These are phyloP conservation scores for Drechmeria coniospora DNA, from an alignment of 2,329 filamentous ascomycete genomes.

Conservation along the genomic window DNA sequence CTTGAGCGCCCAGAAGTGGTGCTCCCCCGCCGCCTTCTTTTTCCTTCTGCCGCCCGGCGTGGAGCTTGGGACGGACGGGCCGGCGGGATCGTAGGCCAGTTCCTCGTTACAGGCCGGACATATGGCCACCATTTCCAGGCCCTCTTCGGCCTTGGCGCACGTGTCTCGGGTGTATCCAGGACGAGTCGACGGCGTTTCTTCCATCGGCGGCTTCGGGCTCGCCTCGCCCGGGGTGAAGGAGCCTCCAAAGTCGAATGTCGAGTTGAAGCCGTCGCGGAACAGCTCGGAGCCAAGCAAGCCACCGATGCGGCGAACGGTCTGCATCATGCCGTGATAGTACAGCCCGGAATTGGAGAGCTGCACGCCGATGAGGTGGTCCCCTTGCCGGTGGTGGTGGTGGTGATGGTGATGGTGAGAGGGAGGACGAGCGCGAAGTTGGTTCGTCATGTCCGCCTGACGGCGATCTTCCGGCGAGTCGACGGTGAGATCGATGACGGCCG, in stretches of 20 bases:
- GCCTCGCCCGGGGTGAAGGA: slow-evolving; percentile 17
- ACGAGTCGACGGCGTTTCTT: slow-evolving; percentile 46
- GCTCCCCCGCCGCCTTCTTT: slow-evolving; percentile 44
- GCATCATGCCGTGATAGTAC: too few species aligned
- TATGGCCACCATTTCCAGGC: slow-evolving; percentile 55
- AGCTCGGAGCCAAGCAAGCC: slow-evolving; percentile 11
- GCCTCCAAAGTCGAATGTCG: slow-evolving; percentile 9
- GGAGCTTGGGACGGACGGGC: slow-evolving; percentile 10
- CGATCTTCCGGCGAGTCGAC: slow-evolving; percentile 25
- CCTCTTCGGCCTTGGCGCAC: slow-evolving; percentile 15
- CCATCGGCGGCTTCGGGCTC: slow-evolving; percentile 33
- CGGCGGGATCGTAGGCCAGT: slow-evolving; percentile 53
- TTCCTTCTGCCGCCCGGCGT: slow-evolving; percentile 13
- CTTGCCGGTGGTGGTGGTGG: slow-evolving; percentile 4
- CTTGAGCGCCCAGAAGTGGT: slow-evolving; percentile 86
- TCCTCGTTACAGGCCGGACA: slow-evolving; percentile 83
- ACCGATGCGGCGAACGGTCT: slow-evolving; percentile 12
- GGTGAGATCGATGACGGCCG: slow-evolving; percentile 36
- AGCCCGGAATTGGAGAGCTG: slow-evolving; percentile 9
- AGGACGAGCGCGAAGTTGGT: slow-evolving; percentile 1
- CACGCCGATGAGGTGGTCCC: slow-evolving; percentile 12
- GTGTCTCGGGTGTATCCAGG: slow-evolving; percentile 73
- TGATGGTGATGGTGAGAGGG: slow-evolving; percentile 2
- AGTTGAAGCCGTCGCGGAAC: slow-evolving; percentile 6
- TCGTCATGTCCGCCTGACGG: slow-evolving; percentile 3